Conservation (phyloP, 768 basidiomycete genomes). For the Kwoniella europaea region DNA sequence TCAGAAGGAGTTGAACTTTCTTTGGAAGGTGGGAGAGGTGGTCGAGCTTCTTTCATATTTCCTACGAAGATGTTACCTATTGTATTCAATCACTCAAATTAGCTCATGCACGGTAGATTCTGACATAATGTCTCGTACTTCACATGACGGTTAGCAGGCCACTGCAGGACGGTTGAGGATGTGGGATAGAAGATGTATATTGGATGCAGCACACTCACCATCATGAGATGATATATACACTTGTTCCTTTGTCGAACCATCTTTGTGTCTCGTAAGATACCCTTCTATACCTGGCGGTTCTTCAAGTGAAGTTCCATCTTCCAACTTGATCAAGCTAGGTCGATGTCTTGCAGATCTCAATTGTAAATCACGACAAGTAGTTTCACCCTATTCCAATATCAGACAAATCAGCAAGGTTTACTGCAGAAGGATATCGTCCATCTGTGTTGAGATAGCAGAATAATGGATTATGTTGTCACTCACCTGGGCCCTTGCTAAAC, state of each 20-base stretch:
- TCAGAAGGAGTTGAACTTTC: slow-evolving; percentile 37
- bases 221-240: slow-evolving; percentile 48
- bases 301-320: slow-evolving; percentile 63
- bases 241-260: slow-evolving; percentile 28
- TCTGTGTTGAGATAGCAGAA: not conserved
- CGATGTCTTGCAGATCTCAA: slow-evolving; percentile 75
- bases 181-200: no score
- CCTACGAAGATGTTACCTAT: slow-evolving; percentile 51
- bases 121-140: no score
- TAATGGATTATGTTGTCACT: slow-evolving; percentile 36
- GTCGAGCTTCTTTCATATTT: slow-evolving; percentile 29
- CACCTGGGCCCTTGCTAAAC: slow-evolving; percentile 75
- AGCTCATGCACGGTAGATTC: not conserved
- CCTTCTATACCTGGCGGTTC: slow-evolving; percentile 88
- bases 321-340: slow-evolving; percentile 61
- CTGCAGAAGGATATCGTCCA: no score
- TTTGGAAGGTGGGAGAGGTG: slow-evolving; percentile 40
- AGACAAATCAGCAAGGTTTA: slow-evolving; percentile 6
- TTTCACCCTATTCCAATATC: slow-evolving; percentile 23
- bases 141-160: no score
- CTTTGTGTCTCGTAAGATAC: slow-evolving; percentile 63
- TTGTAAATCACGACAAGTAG: slow-evolving; percentile 63
- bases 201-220: slow-evolving; percentile 27
- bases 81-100: not conserved
- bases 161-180: no score